Conservation (phyloP, 163 green algal species). For the Chloromonas sp. region DNA sequence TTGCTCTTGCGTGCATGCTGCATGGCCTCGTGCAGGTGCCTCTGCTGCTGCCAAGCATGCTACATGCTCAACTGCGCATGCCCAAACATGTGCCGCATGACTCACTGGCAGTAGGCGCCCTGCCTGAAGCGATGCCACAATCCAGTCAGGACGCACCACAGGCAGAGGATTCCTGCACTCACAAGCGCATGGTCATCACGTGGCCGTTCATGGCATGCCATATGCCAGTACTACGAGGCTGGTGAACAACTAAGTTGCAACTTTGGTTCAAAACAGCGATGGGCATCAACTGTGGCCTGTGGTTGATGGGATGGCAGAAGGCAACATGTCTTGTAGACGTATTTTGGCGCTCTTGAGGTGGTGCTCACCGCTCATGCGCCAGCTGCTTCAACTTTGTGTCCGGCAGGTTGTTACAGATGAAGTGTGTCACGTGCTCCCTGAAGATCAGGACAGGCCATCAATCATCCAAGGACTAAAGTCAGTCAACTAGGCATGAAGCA, state of each 20-base stretch:
- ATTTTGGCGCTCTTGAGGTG: background rate
- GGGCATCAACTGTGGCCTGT: too few species aligned
- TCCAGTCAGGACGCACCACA: conserved; percentile 74
- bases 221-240: too few species aligned
- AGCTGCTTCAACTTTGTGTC: conserved; percentile 79
- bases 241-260: too few species aligned
- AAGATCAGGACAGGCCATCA: conserved; percentile 18
- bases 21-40: too few species aligned
- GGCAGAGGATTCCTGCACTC: conserved; percentile 56
- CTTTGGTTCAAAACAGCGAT: too few species aligned
- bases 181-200: too few species aligned
- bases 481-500: background rate
- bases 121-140: conserved; percentile 61
- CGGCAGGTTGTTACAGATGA: conserved; percentile 82
- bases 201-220: too few species aligned
- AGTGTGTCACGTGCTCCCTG: conserved; percentile 70
- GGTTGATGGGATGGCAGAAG: too few species aligned
- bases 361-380: conserved; percentile 7
- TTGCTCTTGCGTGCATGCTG: too few species aligned
- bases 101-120: conserved; percentile 64
- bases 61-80: too few species aligned
- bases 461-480: background rate
- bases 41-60: too few species aligned
- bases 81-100: background rate
- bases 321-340: too few species aligned